phyloP scores from a whole-genome alignment of 345 rosid species.

The Syzygium aqueum region DNA sequence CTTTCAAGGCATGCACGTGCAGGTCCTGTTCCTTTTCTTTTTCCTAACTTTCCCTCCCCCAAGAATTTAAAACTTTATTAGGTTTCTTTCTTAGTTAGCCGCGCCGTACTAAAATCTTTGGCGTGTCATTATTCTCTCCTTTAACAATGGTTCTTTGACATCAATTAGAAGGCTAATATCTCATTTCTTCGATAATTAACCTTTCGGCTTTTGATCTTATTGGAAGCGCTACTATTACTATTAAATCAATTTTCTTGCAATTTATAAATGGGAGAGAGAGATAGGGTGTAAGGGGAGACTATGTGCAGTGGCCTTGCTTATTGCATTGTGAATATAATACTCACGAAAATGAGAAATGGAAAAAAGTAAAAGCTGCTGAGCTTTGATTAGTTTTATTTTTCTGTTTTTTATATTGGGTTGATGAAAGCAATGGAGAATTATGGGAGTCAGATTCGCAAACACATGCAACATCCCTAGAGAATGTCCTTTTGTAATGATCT shows the following conservation, averaged over 20 bases:
- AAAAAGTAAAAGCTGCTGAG: not conserved
- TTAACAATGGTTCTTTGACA: not conserved
- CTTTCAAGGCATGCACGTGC: not conserved
- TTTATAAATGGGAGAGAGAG: not conserved
- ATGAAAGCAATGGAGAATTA: not conserved
- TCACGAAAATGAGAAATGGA: not conserved
- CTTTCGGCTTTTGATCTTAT: not conserved
- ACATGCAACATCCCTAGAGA: not conserved
- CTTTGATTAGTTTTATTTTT: not conserved
- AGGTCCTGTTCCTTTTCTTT: not conserved
- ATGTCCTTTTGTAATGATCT: not conserved
- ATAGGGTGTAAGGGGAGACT: not conserved
- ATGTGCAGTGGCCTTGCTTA: not conserved
- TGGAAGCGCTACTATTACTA: not conserved
- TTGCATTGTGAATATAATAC: not conserved
- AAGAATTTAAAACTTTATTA: not conserved
- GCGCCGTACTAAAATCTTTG: not conserved
- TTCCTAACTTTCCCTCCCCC: not conserved
- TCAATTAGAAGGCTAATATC: not conserved
- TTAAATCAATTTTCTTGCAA: not conserved
- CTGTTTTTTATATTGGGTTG: not conserved
- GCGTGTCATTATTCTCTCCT: not conserved
- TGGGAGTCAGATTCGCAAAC: not conserved
- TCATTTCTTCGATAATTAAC: not conserved
- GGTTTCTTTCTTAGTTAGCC: not conserved